Conservation (phyloP, 805 yeast species). For the Diddensiella caesifluorescens region DNA sequence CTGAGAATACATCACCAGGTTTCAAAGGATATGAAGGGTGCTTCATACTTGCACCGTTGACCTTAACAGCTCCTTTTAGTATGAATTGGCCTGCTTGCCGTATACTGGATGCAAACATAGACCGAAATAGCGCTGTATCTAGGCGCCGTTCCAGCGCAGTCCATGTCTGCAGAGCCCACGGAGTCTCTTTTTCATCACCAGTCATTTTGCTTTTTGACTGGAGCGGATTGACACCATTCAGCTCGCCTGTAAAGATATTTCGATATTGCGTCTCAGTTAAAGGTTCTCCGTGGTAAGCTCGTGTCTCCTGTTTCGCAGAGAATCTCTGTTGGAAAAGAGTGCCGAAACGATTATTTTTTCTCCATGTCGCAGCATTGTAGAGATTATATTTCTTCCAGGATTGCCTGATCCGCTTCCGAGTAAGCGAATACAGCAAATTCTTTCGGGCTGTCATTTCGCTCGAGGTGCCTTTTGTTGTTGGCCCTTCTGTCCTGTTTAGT, state of each 20-base stretch:
- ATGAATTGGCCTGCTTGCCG: slow-evolving; percentile 93
- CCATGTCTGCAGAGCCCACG: slow-evolving; percentile 81
- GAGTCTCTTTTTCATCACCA: slow-evolving; percentile 53
- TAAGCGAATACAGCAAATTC: slow-evolving; percentile 31
- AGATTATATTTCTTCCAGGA: slow-evolving; percentile 89
- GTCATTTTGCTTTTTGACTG: slow-evolving; percentile 76
- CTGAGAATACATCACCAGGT: slow-evolving; percentile 84
- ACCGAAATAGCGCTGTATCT: slow-evolving; percentile 84
- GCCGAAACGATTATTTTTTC: slow-evolving; percentile 49
- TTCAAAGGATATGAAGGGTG: slow-evolving; percentile 74
- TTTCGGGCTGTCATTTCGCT: slow-evolving; percentile 14
- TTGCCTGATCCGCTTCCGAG: slow-evolving; percentile 53
- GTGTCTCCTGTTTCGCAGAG: slow-evolving; percentile 82
- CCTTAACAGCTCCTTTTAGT: slow-evolving; percentile 72
- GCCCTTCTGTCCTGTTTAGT: too few species aligned
- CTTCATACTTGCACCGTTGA: slow-evolving; percentile 72
- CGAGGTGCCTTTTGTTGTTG: too few species aligned
- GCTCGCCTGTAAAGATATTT: slow-evolving; percentile 56
- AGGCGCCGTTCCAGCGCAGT: slow-evolving; percentile 84
- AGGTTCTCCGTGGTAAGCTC: slow-evolving; percentile 95
- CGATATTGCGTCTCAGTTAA: slow-evolving; percentile 81
- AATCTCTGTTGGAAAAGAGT: slow-evolving; percentile 90
- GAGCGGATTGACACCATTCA: slow-evolving; percentile 83
- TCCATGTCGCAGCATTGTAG: slow-evolving; percentile 78
- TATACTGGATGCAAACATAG: slow-evolving; percentile 87